Base-by-base conservation (phyloP, 495 filamentous ascomycete genomes). In the Lasiosphaeris hirsuta region DNA sequence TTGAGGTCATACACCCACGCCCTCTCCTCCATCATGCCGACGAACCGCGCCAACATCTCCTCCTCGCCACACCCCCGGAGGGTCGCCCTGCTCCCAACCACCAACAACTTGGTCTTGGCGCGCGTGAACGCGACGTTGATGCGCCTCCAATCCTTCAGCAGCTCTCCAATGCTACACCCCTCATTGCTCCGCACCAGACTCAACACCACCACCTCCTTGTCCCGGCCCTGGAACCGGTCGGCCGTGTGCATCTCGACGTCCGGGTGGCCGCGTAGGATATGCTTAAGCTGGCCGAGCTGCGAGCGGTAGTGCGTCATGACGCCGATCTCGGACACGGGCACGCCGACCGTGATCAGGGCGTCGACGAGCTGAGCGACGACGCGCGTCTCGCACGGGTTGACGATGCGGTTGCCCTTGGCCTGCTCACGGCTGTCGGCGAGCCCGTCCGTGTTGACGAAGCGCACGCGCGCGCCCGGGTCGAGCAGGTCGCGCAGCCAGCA, bases 221-320 rank as follows among this genome's bases (percentile, higher is more conserved):
- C 94, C 2, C 94, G 81, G 5, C 94, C 94, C 70, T 98, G 94
- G 71, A 96, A 98, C 51, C 90, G 90, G 66, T 98, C 94, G 5
- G 94, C 90, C 0, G 94, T 97, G 72, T 97, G 90, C 82, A 97
- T 90, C 71, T 98, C 94, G 10, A 98, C 37, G 46, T 39, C 18
- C 10, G 49, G 30, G 46, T 71, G 62, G 6, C 60, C 51, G 40
- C 73, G 68, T 1, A 82, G 69, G 4, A 69, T 61, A 35, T 82
- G 72, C 38, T 76, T 77, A 0, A 83, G 69, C 13, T 79, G 65
- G 0, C 78, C 70, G 0, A 98, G 86, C 69, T 98, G 94, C 34
- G 89, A 92, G 60, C 93, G 89, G 75, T 98, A 98, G 69, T 96
- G 90, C n/a, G 94, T 96, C 68, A 98, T 96, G 61, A 97, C 86